Percentiles rank a stretch among this genome's conserved stretches.
Evolutionary conservation across 176 grass and related monocot genomes (phyloP).

Genomic region (Musa troglodytarum): DNA sequence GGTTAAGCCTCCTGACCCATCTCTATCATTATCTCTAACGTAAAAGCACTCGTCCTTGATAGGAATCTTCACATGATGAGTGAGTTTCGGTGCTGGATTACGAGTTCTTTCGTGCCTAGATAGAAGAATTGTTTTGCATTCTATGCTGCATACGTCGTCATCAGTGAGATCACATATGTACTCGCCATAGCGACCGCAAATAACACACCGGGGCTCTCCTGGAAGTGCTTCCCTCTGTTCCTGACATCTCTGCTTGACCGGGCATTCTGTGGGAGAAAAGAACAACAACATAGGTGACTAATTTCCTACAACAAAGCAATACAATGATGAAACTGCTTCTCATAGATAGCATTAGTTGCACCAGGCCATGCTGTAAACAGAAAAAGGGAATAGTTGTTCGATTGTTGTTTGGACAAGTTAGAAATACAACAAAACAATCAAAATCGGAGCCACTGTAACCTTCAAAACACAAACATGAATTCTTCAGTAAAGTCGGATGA

Average conservation of each 20-base stretch:
- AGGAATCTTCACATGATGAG: slow-evolving; percentile 45
- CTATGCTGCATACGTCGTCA: slow-evolving; percentile 69
- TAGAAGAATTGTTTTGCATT: slow-evolving; percentile 77
- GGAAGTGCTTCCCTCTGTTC: slow-evolving; percentile 78
- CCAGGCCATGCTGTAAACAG: too few species aligned
- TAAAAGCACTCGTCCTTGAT: slow-evolving; percentile 63
- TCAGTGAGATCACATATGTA: slow-evolving; percentile 83
- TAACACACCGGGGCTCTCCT: slow-evolving; percentile 59
- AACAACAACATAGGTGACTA: too few species aligned
- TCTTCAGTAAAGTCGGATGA: too few species aligned
- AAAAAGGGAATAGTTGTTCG: too few species aligned
- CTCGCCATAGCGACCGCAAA: slow-evolving; percentile 78
- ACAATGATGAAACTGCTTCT: too few species aligned
- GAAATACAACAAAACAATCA: too few species aligned
- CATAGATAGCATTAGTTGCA: too few species aligned
- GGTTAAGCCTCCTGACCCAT: slow-evolving; percentile 26
- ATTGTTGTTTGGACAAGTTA: too few species aligned
- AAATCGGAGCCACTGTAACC: too few species aligned
- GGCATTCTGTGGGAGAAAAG: slow-evolving; percentile 28
- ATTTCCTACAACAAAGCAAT: too few species aligned
- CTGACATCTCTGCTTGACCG: slow-evolving; percentile 56
- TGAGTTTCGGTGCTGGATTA: slow-evolving; percentile 25
- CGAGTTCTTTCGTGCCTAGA: slow-evolving; percentile 29
- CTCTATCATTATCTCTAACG: slow-evolving; percentile 43
- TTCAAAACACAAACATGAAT: too few species aligned